phyloP scores from a whole-genome alignment of 495 filamentous ascomycete genomes.

The Lindgomyces ingoldianus region DNA sequence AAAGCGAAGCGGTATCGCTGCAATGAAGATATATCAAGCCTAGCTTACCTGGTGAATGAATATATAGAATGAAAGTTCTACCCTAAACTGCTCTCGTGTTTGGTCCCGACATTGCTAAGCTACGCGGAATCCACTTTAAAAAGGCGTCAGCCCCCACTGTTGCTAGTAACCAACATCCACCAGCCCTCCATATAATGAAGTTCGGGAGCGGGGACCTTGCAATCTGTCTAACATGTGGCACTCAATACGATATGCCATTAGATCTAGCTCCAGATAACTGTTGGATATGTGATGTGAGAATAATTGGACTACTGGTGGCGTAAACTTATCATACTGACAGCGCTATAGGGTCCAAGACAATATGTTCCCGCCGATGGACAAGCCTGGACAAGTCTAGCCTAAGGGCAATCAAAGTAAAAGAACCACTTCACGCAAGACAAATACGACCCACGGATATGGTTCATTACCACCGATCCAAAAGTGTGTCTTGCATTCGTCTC shows the following conservation, averaged over 20 bases:
- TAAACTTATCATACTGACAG: not conserved
- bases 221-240: constrained; percentile 70
- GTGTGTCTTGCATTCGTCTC: constrained; percentile 26
- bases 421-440: constrained; percentile 48
- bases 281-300: constrained; percentile 68
- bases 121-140: not conserved
- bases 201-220: constrained; percentile 49
- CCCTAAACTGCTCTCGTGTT: not conserved
- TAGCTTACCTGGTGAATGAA: not conserved
- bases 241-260: constrained; percentile 60
- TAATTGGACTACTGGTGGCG: not conserved
- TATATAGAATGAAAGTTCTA: not conserved
- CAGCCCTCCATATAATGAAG: constrained; percentile 14
- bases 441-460: constrained; percentile 49
- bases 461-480: constrained; percentile 60
- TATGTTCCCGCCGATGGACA: constrained; percentile 54
- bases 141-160: constrained; percentile 3
- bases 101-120: constrained; percentile 21
- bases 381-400: constrained; percentile 57
- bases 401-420: constrained; percentile 43
- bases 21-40: not conserved
- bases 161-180: not conserved
- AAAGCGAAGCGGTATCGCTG: not conserved
- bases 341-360: constrained; percentile 62
- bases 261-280: constrained; percentile 54